Conservation (phyloP, 2,329 filamentous ascomycete species). For the Sporothrix sp. region DNA sequence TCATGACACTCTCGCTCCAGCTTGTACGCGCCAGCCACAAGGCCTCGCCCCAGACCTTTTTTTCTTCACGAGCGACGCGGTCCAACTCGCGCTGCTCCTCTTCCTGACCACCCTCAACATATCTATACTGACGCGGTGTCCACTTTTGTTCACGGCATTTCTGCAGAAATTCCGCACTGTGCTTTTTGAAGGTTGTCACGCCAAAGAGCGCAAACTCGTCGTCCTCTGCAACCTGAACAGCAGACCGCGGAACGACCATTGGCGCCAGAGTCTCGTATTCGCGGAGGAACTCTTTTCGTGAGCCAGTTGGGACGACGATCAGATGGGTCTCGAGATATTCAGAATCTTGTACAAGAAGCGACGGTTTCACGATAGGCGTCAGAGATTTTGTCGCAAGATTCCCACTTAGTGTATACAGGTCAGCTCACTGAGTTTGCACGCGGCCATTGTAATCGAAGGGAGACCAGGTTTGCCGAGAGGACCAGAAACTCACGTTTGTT, state of each 20-base stretch:
- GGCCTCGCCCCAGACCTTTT: conserved; percentile 87
- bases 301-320: conserved; percentile 71
- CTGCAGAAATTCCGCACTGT: conserved; percentile 75
- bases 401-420: too few relatives aligned
- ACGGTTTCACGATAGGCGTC: conserved; percentile 75
- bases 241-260: conserved; percentile 90
- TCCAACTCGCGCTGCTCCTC: conserved; percentile 83
- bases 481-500: conserved; percentile 73
- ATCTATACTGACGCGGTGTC: conserved; percentile 90
- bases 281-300: conserved; percentile 79
- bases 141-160: conserved; percentile 90
- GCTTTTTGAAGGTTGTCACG: conserved; percentile 90
- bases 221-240: conserved; percentile 69
- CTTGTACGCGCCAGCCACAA: conserved; percentile 79
- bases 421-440: too few relatives aligned
- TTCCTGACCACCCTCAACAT: conserved; percentile 80
- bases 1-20: conserved; percentile 93
- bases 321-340: conserved; percentile 97
- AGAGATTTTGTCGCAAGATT: conserved; percentile 93
- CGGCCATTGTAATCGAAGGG: too few relatives aligned
- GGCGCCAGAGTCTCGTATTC: conserved; percentile 79
- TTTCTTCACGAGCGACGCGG: conserved; percentile 71
- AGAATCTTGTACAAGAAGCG: conserved; percentile 72
- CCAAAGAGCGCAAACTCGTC: conserved; percentile 83
- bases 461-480: too few relatives aligned